Base-by-base conservation (phyloP, 495 filamentous ascomycete species). In the Corynascus novoguineensis region DNA sequence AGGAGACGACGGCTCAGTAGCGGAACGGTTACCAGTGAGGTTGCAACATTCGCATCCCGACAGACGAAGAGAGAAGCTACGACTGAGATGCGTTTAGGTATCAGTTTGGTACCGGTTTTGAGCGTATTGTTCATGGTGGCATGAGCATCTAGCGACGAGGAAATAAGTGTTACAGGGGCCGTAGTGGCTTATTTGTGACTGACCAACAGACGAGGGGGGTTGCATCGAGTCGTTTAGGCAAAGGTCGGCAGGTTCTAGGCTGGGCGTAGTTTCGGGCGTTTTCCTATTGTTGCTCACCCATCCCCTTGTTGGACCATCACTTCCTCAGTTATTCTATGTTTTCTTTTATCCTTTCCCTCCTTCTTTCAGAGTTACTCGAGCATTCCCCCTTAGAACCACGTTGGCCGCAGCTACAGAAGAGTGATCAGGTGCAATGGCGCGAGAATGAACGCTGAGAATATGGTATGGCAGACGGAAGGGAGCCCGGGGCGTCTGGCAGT, bases 1-100 rank as follows among this genome's bases (percentile, higher is more conserved):
- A 54, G 12, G 63, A 71, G 48, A 58, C 73, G 8, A 66, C 69
- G 22, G n/a, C n/a, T n/a, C 72, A 74, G 52, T 76, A 69, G 57
- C 46, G 50, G 29, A 34, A 34, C 50, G 45, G 25, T 15, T 12
- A 25, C 41, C 28, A n/a, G n/a, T 52, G 44, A 31, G 40, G 35
- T 59, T 51, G 15, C 44, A 22, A 24, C 28, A 55, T 22, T 32
- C 31, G 19, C 17, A 41, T 44, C 10, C 25, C 5, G 47, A 37
- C n/a, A 42, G 27, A 2, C 14, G 34, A 25, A 14, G 19, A n/a
- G n/a, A n/a, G n/a, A n/a, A n/a, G n/a, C n/a, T n/a, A n/a, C n/a
- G n/a, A n/a, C n/a, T n/a, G n/a, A n/a, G n/a, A n/a, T n/a, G n/a
- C n/a, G n/a, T n/a, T n/a, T n/a, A n/a, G n/a, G 40, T 12, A 19